Evolutionary conservation across 2,329 filamentous ascomycete species (phyloP).

Genomic region (Triangularia verruculosa): DNA sequence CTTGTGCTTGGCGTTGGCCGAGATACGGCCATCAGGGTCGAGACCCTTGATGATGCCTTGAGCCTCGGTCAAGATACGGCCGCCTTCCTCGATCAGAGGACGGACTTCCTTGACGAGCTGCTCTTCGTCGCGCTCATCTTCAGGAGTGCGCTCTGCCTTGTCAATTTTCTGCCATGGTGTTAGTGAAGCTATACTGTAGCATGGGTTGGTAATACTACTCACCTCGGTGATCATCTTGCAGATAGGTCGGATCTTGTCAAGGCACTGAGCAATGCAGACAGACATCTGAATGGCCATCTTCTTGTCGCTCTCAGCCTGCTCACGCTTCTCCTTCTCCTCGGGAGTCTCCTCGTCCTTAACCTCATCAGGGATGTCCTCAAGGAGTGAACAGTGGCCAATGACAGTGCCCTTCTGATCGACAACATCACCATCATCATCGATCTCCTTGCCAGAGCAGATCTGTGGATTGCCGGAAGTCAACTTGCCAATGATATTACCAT

Average conservation of each 20-base stretch:
- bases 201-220: conserved; percentile 45
- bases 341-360: conserved; percentile 53
- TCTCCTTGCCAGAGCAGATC: conserved; percentile 64
- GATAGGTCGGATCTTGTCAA: conserved; percentile 81
- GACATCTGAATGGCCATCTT: conserved; percentile 77
- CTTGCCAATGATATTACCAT: conserved; percentile 62
- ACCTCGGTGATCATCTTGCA: conserved; percentile 76
- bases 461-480: conserved; percentile 65
- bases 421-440: conserved; percentile 69
- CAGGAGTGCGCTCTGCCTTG: conserved; percentile 72
- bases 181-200: conserved; percentile 3
- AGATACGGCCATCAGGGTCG: conserved; percentile 84
- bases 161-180: conserved; percentile 65
- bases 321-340: conserved; percentile 55
- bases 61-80: conserved; percentile 77
- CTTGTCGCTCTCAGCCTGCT: conserved; percentile 62
- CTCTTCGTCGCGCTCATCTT: conserved; percentile 88
- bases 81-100: conserved; percentile 83
- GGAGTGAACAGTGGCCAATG: conserved; percentile 65
- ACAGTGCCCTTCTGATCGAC: conserved; percentile 65
- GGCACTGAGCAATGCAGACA: conserved; percentile 68
- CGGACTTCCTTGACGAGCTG: conserved; percentile 81
- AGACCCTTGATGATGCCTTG: conserved; percentile 84
- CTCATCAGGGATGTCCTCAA: conserved; percentile 55
- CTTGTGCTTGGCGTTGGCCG: conserved; percentile 80